Evolutionary conservation across 371 early-diverging fungal genomes (phyloP).

Genomic region (Phascolomyces articulosus): DNA sequence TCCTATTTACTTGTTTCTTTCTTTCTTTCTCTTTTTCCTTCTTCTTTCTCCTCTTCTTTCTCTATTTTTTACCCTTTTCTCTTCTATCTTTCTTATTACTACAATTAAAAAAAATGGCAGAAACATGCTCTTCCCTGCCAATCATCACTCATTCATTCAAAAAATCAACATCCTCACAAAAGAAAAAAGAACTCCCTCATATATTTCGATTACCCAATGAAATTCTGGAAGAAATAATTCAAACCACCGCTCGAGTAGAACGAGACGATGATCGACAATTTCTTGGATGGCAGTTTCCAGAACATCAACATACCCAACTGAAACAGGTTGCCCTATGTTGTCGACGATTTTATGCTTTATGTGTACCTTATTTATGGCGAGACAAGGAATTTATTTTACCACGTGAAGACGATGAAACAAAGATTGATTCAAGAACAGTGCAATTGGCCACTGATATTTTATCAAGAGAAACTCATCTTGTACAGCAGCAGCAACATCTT

Average conservation of each 20-base stretch:
- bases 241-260: slow-evolving; percentile 19
- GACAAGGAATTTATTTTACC: slow-evolving; percentile 54
- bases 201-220: slow-evolving; percentile 41
- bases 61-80: not conserved
- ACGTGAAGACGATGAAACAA: slow-evolving; percentile 32
- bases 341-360: slow-evolving; percentile 32
- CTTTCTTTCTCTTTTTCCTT: slow-evolving; percentile 6
- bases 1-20: slow-evolving; percentile 6
- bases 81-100: slow-evolving; percentile 3
- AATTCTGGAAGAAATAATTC: slow-evolving; percentile 37
- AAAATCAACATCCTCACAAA: not conserved
- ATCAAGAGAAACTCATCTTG: slow-evolving; percentile 26
- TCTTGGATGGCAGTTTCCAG: slow-evolving; percentile 48
- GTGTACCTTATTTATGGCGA: slow-evolving; percentile 50
- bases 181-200: slow-evolving; percentile 3
- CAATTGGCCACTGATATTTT: slow-evolving; percentile 46
- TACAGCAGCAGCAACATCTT: slow-evolving; percentile 1
- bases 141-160: not conserved
- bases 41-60: slow-evolving; percentile 3
- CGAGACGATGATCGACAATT: slow-evolving; percentile 27
- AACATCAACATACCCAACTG: slow-evolving; percentile 32
- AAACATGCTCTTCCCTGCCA: not conserved
- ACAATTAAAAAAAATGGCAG: not conserved
- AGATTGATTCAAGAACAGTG: slow-evolving; percentile 14
- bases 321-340: slow-evolving; percentile 41